A percentile compares a stretch with the other conserved stretches of the same genome.
phyloP scores from a whole-genome alignment of 2,329 filamentous ascomycete genomes.

The Seiridium unicorne region DNA sequence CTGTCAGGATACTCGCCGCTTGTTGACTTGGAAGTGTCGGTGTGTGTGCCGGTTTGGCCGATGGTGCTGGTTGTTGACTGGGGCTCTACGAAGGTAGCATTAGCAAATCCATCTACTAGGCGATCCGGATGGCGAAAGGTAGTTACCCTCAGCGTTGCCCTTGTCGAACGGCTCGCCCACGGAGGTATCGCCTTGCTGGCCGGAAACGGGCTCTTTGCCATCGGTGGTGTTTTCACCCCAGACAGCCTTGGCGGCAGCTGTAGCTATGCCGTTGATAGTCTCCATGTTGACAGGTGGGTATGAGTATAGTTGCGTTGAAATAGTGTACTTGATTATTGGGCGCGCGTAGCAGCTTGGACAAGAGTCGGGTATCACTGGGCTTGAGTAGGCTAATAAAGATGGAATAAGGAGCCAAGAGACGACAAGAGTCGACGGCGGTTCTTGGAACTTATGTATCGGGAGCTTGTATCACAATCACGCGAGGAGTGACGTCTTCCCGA shows the following conservation, averaged over 20 bases:
- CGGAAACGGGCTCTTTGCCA: slow-evolving; percentile 68
- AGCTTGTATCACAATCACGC: background rate
- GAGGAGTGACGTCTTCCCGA: slow-evolving; percentile 9
- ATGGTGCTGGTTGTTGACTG: background rate
- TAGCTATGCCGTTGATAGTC: slow-evolving; percentile 56
- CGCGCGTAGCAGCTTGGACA: background rate
- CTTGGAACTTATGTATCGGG: slow-evolving; percentile 8
- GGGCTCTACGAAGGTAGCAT: slow-evolving; percentile 3
- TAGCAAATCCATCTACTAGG: background rate
- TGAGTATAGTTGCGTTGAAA: background rate
- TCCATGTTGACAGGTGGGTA: slow-evolving; percentile 49
- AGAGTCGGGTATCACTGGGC: background rate
- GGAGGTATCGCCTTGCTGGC: slow-evolving; percentile 64
- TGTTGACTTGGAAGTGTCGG: background rate
- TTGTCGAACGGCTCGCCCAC: slow-evolving; percentile 74
- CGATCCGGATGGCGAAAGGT: background rate
- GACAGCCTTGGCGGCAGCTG: slow-evolving; percentile 45
- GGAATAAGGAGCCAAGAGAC: background rate
- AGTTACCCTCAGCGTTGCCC: slow-evolving; percentile 56
- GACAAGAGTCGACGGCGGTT: slow-evolving; percentile 9
- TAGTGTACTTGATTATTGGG: background rate
- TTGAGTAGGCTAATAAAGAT: background rate
- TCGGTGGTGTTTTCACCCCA: slow-evolving; percentile 41
- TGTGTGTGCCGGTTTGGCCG: background rate
- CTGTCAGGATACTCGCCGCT: too few species aligned